These are phyloP conservation scores for Onygena corvina DNA, from an alignment of 2,329 filamentous ascomycete species.

Conservation along the genomic window DNA sequence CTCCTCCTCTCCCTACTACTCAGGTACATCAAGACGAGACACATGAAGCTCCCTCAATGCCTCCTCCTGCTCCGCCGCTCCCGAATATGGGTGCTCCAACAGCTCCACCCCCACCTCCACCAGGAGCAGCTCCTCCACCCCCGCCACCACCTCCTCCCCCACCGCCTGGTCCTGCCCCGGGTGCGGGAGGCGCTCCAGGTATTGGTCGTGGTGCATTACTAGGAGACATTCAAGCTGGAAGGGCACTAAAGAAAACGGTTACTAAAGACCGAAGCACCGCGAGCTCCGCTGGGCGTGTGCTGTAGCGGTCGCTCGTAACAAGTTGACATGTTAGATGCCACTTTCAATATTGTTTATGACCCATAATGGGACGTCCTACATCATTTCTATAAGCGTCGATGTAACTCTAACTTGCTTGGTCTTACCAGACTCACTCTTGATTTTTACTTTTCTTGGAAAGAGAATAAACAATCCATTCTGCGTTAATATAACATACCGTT, in stretches of 20 bases:
- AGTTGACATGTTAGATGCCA: neutral
- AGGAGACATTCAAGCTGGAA: slow-evolving; percentile 72
- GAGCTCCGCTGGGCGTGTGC: slow-evolving; percentile 62
- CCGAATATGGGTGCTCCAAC: slow-evolving; percentile 16
- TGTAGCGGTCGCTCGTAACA: slow-evolving; percentile 23
- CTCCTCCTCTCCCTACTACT: slow-evolving; percentile 26
- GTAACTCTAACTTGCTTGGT: neutral
- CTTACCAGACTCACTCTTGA: too few species aligned
- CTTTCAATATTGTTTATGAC: neutral
- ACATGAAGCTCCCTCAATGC: slow-evolving; percentile 23
- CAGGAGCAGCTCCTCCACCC: slow-evolving; percentile 30
- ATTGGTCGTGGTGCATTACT: slow-evolving; percentile 51
- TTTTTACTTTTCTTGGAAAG: neutral
- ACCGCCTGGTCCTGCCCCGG: slow-evolving; percentile 13
- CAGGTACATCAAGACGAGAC: slow-evolving; percentile 19
- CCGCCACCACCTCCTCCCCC: slow-evolving; percentile 18
- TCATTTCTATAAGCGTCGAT: neutral
- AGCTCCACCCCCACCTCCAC: slow-evolving; percentile 28
- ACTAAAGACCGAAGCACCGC: slow-evolving; percentile 76
- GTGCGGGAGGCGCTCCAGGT: neutral
- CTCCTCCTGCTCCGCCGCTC: slow-evolving; percentile 21
- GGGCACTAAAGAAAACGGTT: slow-evolving; percentile 67
- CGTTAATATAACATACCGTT: too few species aligned
- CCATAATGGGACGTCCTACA: neutral
- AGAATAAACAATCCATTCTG: too few species aligned